Evolutionary conservation across 805 yeast genomes (phyloP).

Genomic region (Pichia heedii): DNA sequence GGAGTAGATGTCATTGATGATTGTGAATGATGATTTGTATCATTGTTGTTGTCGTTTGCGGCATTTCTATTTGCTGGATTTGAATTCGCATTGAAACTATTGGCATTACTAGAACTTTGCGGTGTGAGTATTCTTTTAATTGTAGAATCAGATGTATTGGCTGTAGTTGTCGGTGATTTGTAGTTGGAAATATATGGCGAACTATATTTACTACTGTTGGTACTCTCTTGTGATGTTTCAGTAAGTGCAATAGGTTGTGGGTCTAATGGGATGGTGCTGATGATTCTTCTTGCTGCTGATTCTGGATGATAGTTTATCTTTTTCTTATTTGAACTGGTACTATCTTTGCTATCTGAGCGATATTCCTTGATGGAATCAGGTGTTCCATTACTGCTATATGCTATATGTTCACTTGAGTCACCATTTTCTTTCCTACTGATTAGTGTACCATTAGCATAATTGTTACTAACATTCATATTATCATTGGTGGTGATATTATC

Average conservation of each 20-base stretch:
- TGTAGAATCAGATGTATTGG: not conserved
- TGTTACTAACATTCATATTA: not conserved
- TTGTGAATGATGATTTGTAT: not conserved
- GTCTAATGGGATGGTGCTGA: constrained; percentile 71
- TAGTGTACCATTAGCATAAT: no score
- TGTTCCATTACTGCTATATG: constrained; percentile 2
- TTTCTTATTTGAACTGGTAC: constrained; percentile 15
- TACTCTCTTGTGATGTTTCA: constrained; percentile 15
- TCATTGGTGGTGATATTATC: constrained; percentile 5
- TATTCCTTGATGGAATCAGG: constrained; percentile 13
- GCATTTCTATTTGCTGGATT: not conserved
- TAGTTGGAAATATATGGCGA: constrained; percentile 11
- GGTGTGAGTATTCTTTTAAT: constrained; percentile 7
- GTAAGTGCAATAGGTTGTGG: constrained; percentile 60
- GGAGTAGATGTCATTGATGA: not conserved
- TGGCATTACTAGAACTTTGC: constrained; percentile 7
- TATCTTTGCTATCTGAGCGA: constrained; percentile 7
- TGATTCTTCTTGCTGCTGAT: constrained; percentile 63
- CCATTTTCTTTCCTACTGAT: not conserved
- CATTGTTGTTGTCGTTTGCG: no score
- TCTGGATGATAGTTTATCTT: constrained; percentile 42
- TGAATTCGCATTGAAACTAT: not conserved
- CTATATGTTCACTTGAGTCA: constrained; percentile 23
- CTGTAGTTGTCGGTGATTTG: constrained; percentile 9
- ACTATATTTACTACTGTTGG: constrained; percentile 9